phyloP scores from a whole-genome alignment of 345 rosid species.

The Lepidium didymum region DNA sequence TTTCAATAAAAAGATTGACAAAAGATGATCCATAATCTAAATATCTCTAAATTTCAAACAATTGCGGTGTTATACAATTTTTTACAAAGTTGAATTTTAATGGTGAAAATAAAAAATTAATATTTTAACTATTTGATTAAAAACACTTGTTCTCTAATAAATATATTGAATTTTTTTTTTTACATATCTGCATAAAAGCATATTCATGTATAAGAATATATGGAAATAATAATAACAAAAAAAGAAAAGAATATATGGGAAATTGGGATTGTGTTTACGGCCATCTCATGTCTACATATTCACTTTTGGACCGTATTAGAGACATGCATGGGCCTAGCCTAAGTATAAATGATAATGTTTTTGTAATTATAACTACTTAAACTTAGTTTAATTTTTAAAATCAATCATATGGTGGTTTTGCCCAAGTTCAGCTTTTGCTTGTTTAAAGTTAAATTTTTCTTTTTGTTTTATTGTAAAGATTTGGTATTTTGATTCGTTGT shows the following conservation, averaged over 20 bases:
- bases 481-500: conserved; percentile 1
- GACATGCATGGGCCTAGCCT: conserved; percentile 15
- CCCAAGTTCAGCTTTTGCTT: neutral
- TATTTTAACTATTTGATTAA: no score
- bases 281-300: neutral
- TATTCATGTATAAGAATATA: neutral
- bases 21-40: no score
- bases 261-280: neutral
- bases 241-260: no score
- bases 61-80: no score
- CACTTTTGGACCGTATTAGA: neutral
- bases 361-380: neutral
- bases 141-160: no score
- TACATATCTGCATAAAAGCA: neutral
- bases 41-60: no score
- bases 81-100: no score
- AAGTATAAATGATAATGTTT: neutral
- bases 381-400: neutral
- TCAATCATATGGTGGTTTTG: conserved; percentile 6
- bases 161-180: no score
- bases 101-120: no score
- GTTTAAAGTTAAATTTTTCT: neutral
- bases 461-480: no score
- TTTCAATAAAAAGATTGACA: no score
- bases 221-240: no score